Evolutionary conservation across 352 stramenopile genomes (phyloP), one percentile per base, ranked within the genome.

Genomic region (Aphanomyces astaci): DNA sequence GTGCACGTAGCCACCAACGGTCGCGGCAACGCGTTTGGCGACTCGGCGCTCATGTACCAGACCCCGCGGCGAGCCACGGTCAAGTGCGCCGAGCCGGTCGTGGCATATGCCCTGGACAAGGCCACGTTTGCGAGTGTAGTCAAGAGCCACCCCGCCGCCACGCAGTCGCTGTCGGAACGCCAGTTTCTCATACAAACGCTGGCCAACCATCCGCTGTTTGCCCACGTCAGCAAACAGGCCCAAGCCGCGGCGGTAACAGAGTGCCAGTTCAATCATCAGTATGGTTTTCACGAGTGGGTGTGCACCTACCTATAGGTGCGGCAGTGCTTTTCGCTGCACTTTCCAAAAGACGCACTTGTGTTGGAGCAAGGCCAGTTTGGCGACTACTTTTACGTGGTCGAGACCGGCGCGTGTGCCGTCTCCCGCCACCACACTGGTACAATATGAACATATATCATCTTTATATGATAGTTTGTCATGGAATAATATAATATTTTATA

Each of bases 351-450:
- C 19, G 82, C 80, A 40, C 81, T 75, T 17, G 88, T 95, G 45
- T 71, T 95, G 32, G 78, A 79, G 3, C 85, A 95, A 64, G 87
- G 87, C 30, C 82, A 93, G 54, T 83, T 79, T 15, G 87, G 87
- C 0, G 85, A 95, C 68, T 94, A 95, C 73, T 92, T 95, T 43
- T 95, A 95, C 64, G 36, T 95, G 33, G 78, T 95, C 40, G 84
- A 95, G 67, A 80, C 70, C 4, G 85, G 87, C 39, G 76, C 81
- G 31, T 95, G 87, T 40, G 81, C 89, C 46, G 87, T 95, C 25
- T 76, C 84, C 52, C 78, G 87, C 5, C 71, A 78, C 17, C 93
- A 95, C 28, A 81, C 83, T 19, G 78, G 81, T 31, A 27, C 25
- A 13, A 27, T 63, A 24, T 39, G 30, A 3, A 52, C 13, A n/a